phyloP scores from a whole-genome alignment of 2,329 filamentous ascomycete species.

The Dothistroma pini region DNA sequence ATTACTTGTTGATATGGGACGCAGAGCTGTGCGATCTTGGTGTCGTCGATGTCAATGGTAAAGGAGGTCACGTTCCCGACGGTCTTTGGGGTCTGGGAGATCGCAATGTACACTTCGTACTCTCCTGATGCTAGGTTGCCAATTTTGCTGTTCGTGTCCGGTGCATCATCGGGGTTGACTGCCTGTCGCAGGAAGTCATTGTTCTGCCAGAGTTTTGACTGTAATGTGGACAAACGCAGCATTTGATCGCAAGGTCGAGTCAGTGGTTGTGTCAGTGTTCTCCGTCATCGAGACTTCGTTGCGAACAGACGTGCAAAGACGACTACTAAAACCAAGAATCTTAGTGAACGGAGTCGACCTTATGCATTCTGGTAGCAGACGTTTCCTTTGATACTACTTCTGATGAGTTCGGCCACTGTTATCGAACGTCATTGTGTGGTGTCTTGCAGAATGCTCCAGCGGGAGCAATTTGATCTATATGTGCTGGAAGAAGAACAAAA shows the following conservation, averaged over 20 bases:
- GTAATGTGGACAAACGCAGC: not conserved
- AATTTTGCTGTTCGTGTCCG: not conserved
- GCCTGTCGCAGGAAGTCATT: not conserved
- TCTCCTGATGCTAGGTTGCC: not conserved
- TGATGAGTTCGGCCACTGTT: too few relatives aligned
- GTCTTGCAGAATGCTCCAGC: not conserved
- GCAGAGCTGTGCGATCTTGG: not conserved
- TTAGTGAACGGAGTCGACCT: too few relatives aligned
- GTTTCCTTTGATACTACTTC: too few relatives aligned
- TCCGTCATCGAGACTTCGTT: not conserved
- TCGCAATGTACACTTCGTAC: not conserved
- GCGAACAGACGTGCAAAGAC: not conserved
- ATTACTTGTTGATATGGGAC: not conserved
- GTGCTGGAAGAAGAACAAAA: too few relatives aligned
- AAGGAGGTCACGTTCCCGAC: not conserved
- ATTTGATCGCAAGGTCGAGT: not conserved
- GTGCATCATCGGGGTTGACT: not conserved
- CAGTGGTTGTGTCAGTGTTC: not conserved
- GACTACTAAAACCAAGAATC: too few relatives aligned
- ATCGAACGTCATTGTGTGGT: too few relatives aligned
- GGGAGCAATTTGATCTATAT: too few relatives aligned
- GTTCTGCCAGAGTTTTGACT: not conserved
- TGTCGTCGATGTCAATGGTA: not conserved
- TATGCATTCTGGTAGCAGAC: too few relatives aligned
- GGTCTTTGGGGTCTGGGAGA: not conserved